These are phyloP conservation scores for Calendula officinalis DNA, from an alignment of 129 eudicot species.

Conservation along the genomic window DNA sequence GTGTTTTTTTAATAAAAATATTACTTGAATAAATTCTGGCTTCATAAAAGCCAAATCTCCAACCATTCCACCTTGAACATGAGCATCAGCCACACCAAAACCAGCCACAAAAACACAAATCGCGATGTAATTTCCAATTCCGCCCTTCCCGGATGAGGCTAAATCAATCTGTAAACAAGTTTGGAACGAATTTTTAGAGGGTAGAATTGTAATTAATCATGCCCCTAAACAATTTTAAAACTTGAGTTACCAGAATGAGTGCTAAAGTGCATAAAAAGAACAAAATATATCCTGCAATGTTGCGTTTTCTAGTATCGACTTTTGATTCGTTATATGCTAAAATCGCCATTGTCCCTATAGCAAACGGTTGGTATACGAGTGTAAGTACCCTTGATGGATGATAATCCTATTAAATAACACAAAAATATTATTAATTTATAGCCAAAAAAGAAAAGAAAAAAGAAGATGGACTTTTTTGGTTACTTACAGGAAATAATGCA, in stretches of 20 bases:
- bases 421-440: no score
- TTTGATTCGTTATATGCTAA: slow-evolving; percentile 64
- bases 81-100: slow-evolving; percentile 77
- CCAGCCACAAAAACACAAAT: slow-evolving; percentile 52
- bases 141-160: slow-evolving; percentile 58
- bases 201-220: not conserved
- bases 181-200: not conserved
- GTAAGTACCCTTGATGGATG: slow-evolving; percentile 83
- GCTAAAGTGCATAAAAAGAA: slow-evolving; percentile 53
- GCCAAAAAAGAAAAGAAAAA: no score
- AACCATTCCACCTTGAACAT: slow-evolving; percentile 66
- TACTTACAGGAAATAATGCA: slow-evolving; percentile 57
- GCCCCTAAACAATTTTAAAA: not conserved
- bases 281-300: slow-evolving; percentile 53
- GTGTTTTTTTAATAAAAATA: not conserved
- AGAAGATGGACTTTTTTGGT: not conserved
- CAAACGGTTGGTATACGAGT: slow-evolving; percentile 79
- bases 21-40: slow-evolving; percentile 70
- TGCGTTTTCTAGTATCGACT: slow-evolving; percentile 59
- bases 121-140: slow-evolving; percentile 50
- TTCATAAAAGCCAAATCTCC: slow-evolving; percentile 72
- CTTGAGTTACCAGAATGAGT: slow-evolving; percentile 45
- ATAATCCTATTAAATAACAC: slow-evolving; percentile 41
- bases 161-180: slow-evolving; percentile 46
- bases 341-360: slow-evolving; percentile 50